Evolutionary conservation across 1,284 basidiomycete species (phyloP), one percentile per base, ranked within the genome.

Genomic region (Cryptococcus sp.): DNA sequence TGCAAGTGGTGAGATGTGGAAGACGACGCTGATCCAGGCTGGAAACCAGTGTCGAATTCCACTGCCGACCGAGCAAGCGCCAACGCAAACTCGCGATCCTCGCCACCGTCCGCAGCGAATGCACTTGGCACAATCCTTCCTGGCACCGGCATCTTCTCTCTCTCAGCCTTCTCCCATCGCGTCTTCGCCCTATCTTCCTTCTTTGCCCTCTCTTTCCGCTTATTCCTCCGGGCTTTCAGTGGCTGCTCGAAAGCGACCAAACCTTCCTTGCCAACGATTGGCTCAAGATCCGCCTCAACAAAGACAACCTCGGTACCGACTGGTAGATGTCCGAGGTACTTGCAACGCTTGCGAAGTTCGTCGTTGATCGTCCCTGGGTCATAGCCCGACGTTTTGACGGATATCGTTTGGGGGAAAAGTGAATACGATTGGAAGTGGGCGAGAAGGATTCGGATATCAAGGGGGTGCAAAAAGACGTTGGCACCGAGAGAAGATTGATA

Each of bases 401-500:
- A 83, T 59, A 99, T 88, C 16, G 82, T 82, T 63, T 90, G 86
- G 0, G 96, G 95, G 76, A 99, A 95, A 2, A 86, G 83, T 1
- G 87, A 79, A 67, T 98, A 98, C 57, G 83, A 84, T 66, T 86
- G 82, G 78, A 88, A 97, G 74, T 94, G 88, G 13, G 91, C 84
- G 17, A 93, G 82, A 16, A 99, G 83, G 57, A 97, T 93, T 78
- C 89, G 89, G 78, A 95, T 96, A 75, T 99, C 95, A 41, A 99
- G 84, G 2, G 95, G 94, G 72, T 96, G 93, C 16, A 99, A 84
- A 80, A 90, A 99, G 67, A 98, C 84, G 19, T 91, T 89, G 60
- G 91, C 83, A 17, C 95, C 96, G 2, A 91, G 91, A 0, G 91
- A 87, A 13, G 93, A 90, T 78, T 99, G 96, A 77, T 97, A 99